These are phyloP conservation scores for Haematococcus sp. DNA, from an alignment of 139 green algal genomes.

Conservation along the genomic window DNA sequence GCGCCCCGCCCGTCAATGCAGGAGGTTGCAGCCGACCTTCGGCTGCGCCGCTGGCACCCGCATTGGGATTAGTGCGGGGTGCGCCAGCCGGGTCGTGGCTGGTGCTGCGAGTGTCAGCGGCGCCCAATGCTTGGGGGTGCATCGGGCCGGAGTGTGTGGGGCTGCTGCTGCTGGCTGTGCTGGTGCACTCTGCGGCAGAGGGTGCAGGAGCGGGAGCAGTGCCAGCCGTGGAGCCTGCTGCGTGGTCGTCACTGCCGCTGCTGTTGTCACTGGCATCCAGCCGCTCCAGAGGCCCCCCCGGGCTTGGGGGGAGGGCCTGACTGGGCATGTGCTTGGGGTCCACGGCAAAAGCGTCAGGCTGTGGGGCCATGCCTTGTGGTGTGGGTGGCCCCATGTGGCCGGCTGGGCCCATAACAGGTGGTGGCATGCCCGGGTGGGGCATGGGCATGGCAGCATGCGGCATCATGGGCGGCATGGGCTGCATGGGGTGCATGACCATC, in stretches of 20 bases:
- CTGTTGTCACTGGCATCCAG: conserved; percentile 5
- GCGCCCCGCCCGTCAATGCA: too few species aligned
- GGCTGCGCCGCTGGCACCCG: neutral
- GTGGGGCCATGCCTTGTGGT: neutral
- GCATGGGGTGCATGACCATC: neutral
- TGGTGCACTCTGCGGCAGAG: conserved; percentile 21
- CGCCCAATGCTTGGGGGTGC: neutral
- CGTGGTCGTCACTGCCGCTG: conserved; percentile 8
- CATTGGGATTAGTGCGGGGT: neutral
- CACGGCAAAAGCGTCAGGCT: neutral
- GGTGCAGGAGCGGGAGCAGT: neutral
- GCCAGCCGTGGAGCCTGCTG: conserved; percentile 8
- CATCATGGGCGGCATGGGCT: neutral
- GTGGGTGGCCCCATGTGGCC: too few species aligned
- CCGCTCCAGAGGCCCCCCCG: too few species aligned
- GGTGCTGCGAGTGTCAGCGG: neutral
- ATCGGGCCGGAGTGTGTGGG: neutral
- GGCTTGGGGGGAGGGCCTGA: too few species aligned
- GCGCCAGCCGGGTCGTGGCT: neutral
- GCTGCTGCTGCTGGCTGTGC: conserved; percentile 18
- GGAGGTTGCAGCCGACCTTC: neutral
- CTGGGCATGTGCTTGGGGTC: too few species aligned
- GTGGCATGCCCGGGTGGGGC: neutral
- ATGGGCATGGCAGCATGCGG: neutral
- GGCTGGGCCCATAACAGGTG: neutral